Base-by-base conservation (phyloP, 352 stramenopile genomes). In the Pythium dissimile region DNA sequence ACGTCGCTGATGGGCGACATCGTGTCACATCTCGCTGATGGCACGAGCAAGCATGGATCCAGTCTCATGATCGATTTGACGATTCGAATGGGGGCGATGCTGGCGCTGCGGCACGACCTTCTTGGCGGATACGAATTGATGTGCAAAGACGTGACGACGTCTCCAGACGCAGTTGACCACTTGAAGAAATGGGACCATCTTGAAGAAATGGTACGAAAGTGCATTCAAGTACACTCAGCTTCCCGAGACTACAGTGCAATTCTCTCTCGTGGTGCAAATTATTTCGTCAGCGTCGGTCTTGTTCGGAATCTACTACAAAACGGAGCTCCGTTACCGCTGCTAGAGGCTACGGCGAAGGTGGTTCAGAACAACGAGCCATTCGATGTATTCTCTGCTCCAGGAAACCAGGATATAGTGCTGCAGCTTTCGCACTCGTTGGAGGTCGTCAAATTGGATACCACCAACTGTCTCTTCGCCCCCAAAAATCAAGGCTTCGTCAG, bases 201-300 rank as follows among this genome's bases (percentile, higher is more conserved):
- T 53, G 13, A 64, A 28, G 32, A 71, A 12, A 51, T 54, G 48
- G 43, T 86, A 16, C 71, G 73, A 3, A 28, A 57, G 6, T 84
- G 75, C 39, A 59, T 78, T 30, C 73, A 66, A 3, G 67, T 66
- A 1, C 73, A 87, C 37, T 80, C 71, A 62, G 66, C 64, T 13
- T 35, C 75, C 2, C 72, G 53, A 31, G 72, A 66, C 39, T 73
- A 45, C 26, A 59, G 70, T 11, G 35, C 61, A 3, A 27, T 87
- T 0, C 38, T 82, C 38, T 69, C 75, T 5, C 58, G 59, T 28
- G 77, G 79, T 3, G 47, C 62, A 3, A 68, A 85, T 55, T 67
- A 75, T 49, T 80, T 87, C 41, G 54, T 70, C 1, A 66, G 62
- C 39, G 20, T 89, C 41, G 79, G 79, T 5, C 44, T 75, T 8